Conservation (phyloP, 345 rosid genomes). For the Moricandia arvensis region DNA sequence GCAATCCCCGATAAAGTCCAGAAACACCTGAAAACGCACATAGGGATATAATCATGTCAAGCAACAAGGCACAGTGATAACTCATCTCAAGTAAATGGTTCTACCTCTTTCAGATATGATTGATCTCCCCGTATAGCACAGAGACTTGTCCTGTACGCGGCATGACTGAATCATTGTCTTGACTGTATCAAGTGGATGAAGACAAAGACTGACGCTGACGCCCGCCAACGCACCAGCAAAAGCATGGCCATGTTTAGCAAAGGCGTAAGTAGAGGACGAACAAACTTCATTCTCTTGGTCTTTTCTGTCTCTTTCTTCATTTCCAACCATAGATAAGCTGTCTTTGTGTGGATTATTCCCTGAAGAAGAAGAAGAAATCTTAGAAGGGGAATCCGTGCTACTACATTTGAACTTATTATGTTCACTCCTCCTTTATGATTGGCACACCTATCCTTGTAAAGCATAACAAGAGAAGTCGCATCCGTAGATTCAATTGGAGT, state of each 20-base stretch:
- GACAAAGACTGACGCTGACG: constrained; percentile 77
- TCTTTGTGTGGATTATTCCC: constrained; percentile 23
- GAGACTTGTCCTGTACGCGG: constrained; percentile 69
- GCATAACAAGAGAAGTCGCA: constrained; percentile 46
- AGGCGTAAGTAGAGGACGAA: constrained; percentile 23
- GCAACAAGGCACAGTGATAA: constrained; percentile 8
- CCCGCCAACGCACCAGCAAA: constrained; percentile 92
- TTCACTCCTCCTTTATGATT: constrained; percentile 32
- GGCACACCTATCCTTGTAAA: constrained; percentile 37
- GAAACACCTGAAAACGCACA: constrained; percentile 53
- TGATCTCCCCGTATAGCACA: constrained; percentile 60
- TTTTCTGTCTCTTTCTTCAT: constrained; percentile 26
- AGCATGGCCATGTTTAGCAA: constrained; percentile 83
- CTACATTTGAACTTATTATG: constrained; percentile 35
- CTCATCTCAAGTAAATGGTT: background rate
- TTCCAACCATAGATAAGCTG: constrained; percentile 17
- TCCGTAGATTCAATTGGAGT: constrained; percentile 30
- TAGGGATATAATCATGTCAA: background rate
- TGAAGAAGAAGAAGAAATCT: constrained; percentile 42
- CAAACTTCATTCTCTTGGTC: constrained; percentile 28
- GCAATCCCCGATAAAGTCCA: constrained; percentile 81
- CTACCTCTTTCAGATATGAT: constrained; percentile 88
- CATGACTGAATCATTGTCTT: constrained; percentile 83
- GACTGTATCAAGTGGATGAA: constrained; percentile 87
- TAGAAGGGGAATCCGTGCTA: constrained; percentile 36